phyloP scores from a whole-genome alignment of 225 moss, liverwort and hornwort species.

The Anthoceros angustus region DNA sequence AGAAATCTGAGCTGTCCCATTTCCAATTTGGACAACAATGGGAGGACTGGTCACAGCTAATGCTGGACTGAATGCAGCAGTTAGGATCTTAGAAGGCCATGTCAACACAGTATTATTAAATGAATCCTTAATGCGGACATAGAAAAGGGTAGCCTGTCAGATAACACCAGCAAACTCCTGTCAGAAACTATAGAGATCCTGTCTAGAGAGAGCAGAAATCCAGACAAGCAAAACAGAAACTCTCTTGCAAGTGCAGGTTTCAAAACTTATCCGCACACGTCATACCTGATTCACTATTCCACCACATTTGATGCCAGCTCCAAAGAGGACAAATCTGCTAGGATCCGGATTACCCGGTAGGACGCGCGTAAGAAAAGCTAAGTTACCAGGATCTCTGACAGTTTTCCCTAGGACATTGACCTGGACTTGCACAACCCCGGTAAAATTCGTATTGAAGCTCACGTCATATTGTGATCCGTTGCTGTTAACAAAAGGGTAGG shows the following conservation, averaged over 20 bases:
- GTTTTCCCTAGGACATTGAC: slow-evolving; percentile 16
- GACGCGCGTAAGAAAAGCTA: slow-evolving; percentile 21
- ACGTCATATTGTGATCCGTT: background rate
- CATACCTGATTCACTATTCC: slow-evolving; percentile 8
- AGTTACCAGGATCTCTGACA: slow-evolving; percentile 16
- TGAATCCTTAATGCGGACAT: slow-evolving; percentile 17
- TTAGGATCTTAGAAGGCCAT: slow-evolving; percentile 13
- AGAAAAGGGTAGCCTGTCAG: slow-evolving; percentile 19
- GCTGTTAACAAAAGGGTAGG: slow-evolving; percentile 7
- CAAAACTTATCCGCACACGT: no score
- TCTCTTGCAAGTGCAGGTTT: no score
- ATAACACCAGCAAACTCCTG: slow-evolving; percentile 6
- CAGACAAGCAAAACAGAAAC: background rate
- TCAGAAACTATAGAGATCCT: background rate
- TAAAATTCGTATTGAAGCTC: background rate
- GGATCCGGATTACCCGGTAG: slow-evolving; percentile 16
- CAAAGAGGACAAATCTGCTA: slow-evolving; percentile 30
- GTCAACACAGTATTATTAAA: slow-evolving; percentile 16
- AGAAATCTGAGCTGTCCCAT: slow-evolving; percentile 26
- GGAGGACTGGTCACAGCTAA: slow-evolving; percentile 17
- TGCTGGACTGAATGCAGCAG: slow-evolving; percentile 18
- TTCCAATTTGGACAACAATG: slow-evolving; percentile 12
- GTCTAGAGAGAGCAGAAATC: background rate
- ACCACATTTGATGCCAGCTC: slow-evolving; percentile 32
- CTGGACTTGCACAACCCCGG: slow-evolving; percentile 19